phyloP scores from a whole-genome alignment of 2,329 filamentous ascomycete species.

The Dactylellina parvicollis region DNA sequence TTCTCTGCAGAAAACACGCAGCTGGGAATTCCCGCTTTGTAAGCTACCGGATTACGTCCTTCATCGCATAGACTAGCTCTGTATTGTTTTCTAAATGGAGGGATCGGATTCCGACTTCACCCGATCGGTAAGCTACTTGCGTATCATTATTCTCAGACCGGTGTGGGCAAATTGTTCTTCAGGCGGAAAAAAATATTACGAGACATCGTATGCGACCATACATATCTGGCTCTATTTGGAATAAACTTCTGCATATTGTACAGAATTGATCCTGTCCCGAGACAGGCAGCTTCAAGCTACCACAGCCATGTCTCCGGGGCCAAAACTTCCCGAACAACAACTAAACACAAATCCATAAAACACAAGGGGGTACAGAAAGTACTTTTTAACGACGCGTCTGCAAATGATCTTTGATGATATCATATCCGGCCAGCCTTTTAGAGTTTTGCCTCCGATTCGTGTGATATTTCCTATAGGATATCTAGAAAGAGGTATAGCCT shows the following conservation, averaged over 20 bases:
- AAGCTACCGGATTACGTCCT: not conserved
- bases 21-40: not conserved
- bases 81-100: not conserved
- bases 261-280: not conserved
- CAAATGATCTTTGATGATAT: not conserved
- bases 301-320: slow-evolving; percentile 24
- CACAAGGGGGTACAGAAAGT: not conserved
- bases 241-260: not conserved
- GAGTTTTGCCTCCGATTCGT: not conserved
- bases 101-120: slow-evolving; percentile 3
- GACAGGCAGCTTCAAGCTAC: not conserved
- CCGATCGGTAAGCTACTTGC: not conserved
- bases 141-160: not conserved
- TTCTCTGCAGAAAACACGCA: not conserved
- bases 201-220: slow-evolving; percentile 1
- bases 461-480: too few relatives aligned
- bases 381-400: not conserved
- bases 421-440: not conserved
- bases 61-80: not conserved
- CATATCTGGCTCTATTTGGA: slow-evolving; percentile 27
- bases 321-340: slow-evolving; percentile 17
- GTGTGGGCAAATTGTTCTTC: not conserved
- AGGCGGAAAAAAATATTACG: not conserved
- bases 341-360: not conserved
- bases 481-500: too few relatives aligned